Evolutionary conservation across 441 rosid species (phyloP), one percentile per base, ranked within the genome.

Genomic region (Erodium texanum): DNA sequence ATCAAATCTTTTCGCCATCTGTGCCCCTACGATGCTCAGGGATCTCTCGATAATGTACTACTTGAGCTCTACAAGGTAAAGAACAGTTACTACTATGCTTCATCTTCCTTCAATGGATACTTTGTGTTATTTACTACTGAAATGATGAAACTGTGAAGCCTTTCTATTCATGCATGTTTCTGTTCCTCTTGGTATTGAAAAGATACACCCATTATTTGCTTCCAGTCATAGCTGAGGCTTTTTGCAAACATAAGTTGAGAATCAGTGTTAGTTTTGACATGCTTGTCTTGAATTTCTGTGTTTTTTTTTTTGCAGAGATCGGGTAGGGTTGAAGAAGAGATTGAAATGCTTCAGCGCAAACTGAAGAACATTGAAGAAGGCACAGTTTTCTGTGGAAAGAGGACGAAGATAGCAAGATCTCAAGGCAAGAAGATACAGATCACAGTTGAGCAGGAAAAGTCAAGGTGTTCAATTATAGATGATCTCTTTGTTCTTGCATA

Each of bases 1-100:
- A 85, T 92, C 75, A 92, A 82, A 70, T 92, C 98, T 29, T 92
- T 92, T 48, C 90, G 98, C 3, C 85, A 86, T 72, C 92, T 88
- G 68, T 92, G 98, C 70, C 79, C 90, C 12, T 48, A 23, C 3
- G 96, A 88, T 27, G 81, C 98, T 65, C 98, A 88, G 79, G 92
- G 86, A 69, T 87, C 98, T 64, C 79, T 92, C 15, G 96, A 89
- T 73, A 92, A 92, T 77, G 80, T 92, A 36, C 86, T 92, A 0
- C 79, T 92, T 41, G 98, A 92, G 66, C 98, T 92, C 70, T 92
- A 82, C 86, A 92, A 92, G 82, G 96, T 88, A 76, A 71, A 1
- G 1, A 29, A 22, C 7, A 43, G 11, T 36, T 48, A 16, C 22
- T 54, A 7, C 22, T 54, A 7, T 16, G 22, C 61, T 54, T 54